Conservation (phyloP, 306 rosid species). For the Carpinus fangiana region DNA sequence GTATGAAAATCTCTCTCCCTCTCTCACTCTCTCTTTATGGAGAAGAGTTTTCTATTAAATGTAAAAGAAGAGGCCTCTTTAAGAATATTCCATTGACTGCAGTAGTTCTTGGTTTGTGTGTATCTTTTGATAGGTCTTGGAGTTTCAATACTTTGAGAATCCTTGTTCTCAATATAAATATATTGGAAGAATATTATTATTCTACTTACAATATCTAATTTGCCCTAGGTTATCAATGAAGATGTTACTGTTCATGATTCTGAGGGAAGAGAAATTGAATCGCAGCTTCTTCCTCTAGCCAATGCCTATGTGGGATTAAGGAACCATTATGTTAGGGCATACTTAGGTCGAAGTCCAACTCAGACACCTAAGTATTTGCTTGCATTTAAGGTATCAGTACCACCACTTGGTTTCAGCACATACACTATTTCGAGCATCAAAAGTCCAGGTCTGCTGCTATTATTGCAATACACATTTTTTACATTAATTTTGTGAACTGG, state of each 20-base stretch:
- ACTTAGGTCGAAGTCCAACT: slow-evolving; percentile 39
- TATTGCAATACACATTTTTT: not conserved
- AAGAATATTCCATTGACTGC: not conserved
- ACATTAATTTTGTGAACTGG: not conserved
- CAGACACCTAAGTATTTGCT: slow-evolving; percentile 56
- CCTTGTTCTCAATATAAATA: not conserved
- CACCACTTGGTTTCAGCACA: slow-evolving; percentile 59
- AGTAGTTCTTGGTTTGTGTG: not conserved
- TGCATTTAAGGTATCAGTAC: slow-evolving; percentile 49
- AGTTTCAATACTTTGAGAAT: not conserved
- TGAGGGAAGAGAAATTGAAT: slow-evolving; percentile 50
- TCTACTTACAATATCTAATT: not conserved
- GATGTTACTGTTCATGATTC: slow-evolving; percentile 44
- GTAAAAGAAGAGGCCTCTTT: not conserved
- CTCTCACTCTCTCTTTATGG: not conserved
- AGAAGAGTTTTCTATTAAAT: not conserved
- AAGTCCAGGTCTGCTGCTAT: slow-evolving; percentile 35
- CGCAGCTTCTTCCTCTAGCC: slow-evolving; percentile 51
- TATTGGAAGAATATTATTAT: not conserved
- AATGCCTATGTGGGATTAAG: slow-evolving; percentile 36
- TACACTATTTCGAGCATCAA: slow-evolving; percentile 41
- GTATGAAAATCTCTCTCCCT: not conserved
- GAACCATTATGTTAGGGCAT: slow-evolving; percentile 48
- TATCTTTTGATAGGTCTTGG: not conserved
- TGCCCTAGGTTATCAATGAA: slow-evolving; percentile 43